Percentiles rank a stretch among this genome's conserved stretches.
phyloP scores from a whole-genome alignment of 345 rosid genomes.

The Garcia nutans region DNA sequence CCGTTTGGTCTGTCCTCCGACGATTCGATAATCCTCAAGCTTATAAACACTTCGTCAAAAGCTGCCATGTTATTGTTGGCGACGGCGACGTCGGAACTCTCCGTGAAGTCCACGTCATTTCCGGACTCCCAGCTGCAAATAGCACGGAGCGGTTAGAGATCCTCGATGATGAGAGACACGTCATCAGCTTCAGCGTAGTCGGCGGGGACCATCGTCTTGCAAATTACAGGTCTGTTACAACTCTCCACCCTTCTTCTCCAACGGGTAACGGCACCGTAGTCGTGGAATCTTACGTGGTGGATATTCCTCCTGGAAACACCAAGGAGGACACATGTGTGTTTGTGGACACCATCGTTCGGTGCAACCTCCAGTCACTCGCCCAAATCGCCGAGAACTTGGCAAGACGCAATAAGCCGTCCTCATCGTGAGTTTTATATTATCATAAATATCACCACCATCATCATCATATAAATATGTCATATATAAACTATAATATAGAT shows the following conservation, averaged over 20 bases:
- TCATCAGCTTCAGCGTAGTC: slow-evolving; percentile 33
- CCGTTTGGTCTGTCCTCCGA: slow-evolving; percentile 35
- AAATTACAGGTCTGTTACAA: slow-evolving; percentile 41
- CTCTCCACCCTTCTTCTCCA: slow-evolving; percentile 27
- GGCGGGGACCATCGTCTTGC: slow-evolving; percentile 42
- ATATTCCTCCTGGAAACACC: slow-evolving; percentile 49
- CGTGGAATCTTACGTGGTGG: slow-evolving; percentile 51
- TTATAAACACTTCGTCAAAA: slow-evolving; percentile 37
- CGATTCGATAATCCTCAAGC: slow-evolving; percentile 38
- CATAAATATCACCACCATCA: too few relatives aligned
- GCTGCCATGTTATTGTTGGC: slow-evolving; percentile 34
- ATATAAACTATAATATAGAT: neutral
- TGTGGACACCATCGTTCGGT: slow-evolving; percentile 48
- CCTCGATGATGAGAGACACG: slow-evolving; percentile 38
- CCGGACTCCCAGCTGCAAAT: slow-evolving; percentile 34
- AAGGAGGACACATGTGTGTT: slow-evolving; percentile 48
- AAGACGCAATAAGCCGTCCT: slow-evolving; percentile 13
- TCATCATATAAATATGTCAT: neutral
- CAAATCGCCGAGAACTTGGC: slow-evolving; percentile 32
- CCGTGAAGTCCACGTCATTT: slow-evolving; percentile 35
- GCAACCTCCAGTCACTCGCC: slow-evolving; percentile 46
- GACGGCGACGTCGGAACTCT: slow-evolving; percentile 35
- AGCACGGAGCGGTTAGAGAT: slow-evolving; percentile 42
- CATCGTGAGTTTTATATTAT: slow-evolving; percentile 2
- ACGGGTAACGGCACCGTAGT: slow-evolving; percentile 39